These are phyloP conservation scores for Fusarium sp. DNA, from an alignment of 2,329 filamentous ascomycete genomes.

Conservation along the genomic window DNA sequence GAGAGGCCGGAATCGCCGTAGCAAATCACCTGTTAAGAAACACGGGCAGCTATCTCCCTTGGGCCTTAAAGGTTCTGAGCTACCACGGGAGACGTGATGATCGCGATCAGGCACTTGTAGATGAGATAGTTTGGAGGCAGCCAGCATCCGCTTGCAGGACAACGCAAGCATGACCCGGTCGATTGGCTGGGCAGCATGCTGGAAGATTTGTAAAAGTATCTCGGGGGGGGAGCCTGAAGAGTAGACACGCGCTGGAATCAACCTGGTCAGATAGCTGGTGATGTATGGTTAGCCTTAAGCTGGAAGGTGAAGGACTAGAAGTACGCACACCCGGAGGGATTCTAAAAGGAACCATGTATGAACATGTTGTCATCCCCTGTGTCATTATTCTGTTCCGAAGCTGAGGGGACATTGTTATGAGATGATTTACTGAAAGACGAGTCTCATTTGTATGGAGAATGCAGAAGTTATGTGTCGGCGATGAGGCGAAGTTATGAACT, in stretches of 20 bases:
- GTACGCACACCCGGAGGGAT: constrained; percentile 20
- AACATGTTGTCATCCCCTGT: background rate
- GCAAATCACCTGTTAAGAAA: constrained; percentile 16
- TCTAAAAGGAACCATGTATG: constrained; percentile 10
- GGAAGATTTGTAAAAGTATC: constrained; percentile 39
- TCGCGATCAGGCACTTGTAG: constrained; percentile 29
- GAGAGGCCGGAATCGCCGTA: constrained; percentile 26
- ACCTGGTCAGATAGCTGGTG: constrained; percentile 3
- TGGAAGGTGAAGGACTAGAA: background rate
- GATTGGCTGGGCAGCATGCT: constrained; percentile 9
- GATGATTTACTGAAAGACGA: background rate
- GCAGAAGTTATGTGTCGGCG: background rate
- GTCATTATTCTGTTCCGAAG: constrained; percentile 2
- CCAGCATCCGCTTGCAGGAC: constrained; percentile 37
- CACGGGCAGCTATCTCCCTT: constrained; percentile 16
- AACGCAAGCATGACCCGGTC: constrained; percentile 33
- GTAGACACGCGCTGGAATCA: background rate
- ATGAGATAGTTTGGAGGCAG: constrained; percentile 21
- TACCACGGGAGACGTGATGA: constrained; percentile 18
- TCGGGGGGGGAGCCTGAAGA: constrained; percentile 41
- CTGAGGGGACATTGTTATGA: constrained; percentile 14
- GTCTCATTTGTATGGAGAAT: background rate
- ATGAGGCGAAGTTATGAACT: background rate
- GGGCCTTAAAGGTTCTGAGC: background rate
- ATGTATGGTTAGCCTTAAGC: background rate